A percentile compares a stretch with the other conserved stretches of the same genome.
These are phyloP conservation scores for Eugenia klotzschiana DNA, from an alignment of 441 rosid species.

Conservation along the genomic window DNA sequence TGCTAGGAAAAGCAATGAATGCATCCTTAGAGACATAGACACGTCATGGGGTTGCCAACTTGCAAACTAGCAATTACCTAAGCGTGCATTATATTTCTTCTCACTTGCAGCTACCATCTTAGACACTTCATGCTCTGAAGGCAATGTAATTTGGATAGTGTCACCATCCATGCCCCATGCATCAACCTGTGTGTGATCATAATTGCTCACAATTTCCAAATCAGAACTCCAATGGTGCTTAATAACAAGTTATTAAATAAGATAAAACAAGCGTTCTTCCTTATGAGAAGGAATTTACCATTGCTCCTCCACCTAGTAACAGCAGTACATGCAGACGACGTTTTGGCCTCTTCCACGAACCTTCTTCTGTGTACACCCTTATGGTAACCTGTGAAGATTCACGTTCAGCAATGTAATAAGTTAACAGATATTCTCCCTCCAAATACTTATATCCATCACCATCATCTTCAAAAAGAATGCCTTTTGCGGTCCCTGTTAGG, in stretches of 20 bases:
- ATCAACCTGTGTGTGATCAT: slow-evolving; percentile 39
- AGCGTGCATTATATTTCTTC: slow-evolving; percentile 25
- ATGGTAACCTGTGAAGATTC: slow-evolving; percentile 51
- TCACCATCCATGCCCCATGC: slow-evolving; percentile 90
- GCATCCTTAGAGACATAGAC: neutral
- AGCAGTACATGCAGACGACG: slow-evolving; percentile 62
- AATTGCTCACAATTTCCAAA: neutral
- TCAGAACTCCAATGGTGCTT: neutral
- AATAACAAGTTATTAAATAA: neutral
- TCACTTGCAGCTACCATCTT: slow-evolving; percentile 32
- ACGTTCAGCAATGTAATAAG: slow-evolving; percentile 56
- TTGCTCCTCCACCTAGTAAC: slow-evolving; percentile 78
- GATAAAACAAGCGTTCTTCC: neutral
- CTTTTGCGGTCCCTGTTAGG: slow-evolving; percentile 59
- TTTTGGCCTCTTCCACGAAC: slow-evolving; percentile 80
- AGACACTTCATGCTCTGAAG: slow-evolving; percentile 38
- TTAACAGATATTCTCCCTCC: slow-evolving; percentile 48
- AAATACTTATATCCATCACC: slow-evolving; percentile 85
- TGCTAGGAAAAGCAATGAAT: neutral
- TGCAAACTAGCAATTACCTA: slow-evolving; percentile 37
- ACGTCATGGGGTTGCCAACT: neutral
- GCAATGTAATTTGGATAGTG: slow-evolving; percentile 38
- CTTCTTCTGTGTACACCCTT: slow-evolving; percentile 53
- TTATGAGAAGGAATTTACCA: slow-evolving; percentile 26
- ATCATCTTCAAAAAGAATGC: slow-evolving; percentile 72